A percentile compares a stretch with the other conserved stretches of the same genome.
Conservation (phyloP, 169 alveolate species). For the Eimeria tenella region DNA sequence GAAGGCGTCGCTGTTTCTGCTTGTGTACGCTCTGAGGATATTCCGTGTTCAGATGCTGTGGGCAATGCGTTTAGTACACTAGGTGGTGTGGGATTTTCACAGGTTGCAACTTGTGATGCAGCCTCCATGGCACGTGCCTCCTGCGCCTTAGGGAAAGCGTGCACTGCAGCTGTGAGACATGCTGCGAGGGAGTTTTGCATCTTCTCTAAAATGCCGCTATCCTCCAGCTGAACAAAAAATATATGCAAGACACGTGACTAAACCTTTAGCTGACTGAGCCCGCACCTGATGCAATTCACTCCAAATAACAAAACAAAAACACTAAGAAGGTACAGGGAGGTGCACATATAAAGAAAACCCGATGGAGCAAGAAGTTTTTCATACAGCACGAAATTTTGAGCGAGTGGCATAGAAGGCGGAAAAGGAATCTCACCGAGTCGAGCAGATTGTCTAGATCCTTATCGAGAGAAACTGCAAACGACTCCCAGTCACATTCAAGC, state of each 20-base stretch:
- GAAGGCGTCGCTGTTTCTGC: background rate
- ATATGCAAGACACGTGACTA: background rate
- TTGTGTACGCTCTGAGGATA: background rate
- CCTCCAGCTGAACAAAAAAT: background rate
- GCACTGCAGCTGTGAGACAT: background rate
- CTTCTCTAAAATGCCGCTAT: background rate
- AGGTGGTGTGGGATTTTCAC: background rate
- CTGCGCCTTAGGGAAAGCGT: background rate
- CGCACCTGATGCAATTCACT: no score
- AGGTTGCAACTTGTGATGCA: background rate
- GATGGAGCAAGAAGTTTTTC: no score
- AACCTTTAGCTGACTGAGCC: no score
- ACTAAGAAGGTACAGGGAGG: background rate
- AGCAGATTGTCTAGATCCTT: background rate
- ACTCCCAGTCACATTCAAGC: slow-evolving; percentile 16
- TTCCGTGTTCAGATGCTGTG: background rate
- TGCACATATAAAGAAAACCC: background rate
- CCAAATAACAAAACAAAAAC: no score
- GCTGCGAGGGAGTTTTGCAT: slow-evolving; percentile 15
- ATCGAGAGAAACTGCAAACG: slow-evolving; percentile 17
- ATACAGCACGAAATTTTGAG: background rate
- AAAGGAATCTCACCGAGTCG: background rate
- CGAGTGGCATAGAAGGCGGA: background rate
- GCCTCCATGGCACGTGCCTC: background rate
- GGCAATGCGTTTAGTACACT: background rate